Evolutionary conservation across 108 stramenopile species (phyloP), one percentile per base, ranked within the genome.

Genomic region (Fragilaria radians): DNA sequence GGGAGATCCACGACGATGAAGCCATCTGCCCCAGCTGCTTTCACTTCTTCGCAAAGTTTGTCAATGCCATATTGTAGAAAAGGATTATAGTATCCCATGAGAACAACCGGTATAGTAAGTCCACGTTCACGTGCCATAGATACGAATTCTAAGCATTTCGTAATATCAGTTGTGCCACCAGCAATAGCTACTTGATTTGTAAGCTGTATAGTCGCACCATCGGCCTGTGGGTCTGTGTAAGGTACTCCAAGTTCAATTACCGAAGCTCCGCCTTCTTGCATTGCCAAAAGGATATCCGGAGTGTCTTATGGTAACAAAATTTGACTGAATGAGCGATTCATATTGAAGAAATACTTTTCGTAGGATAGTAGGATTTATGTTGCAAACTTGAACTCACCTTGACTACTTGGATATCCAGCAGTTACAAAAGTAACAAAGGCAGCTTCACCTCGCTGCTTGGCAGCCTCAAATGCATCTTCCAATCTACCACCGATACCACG

Each of bases 81-180:
- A 24, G 97, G 96, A 66, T 99, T 99, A 78, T 83, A 91, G 82
- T 99, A 99, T 48, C 96, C 97, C 98, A 99, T 99, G 45, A 99
- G 85, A 28, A 99, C 86, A 46, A 99, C 94, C 45, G 98, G 98
- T 36, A 96, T 83, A 34, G 94, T 97, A 50, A 99, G 84, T 30
- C 98, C 98, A 76, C 70, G 66, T 18, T 71, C 73, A 14, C 98
- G 87, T 18, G 96, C 93, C 54, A 69, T 60, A 59, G 80, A 77
- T 54, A 97, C 92, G 76, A 93, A 88, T 19, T 63, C 86, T 54
- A 99, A 79, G 67, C 93, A 95, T 31, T 91, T 63, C 21, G 48
- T 28, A 47, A 99, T 82, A 25, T 77, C 74, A 32, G 90, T 83
- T 3, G 89, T 90, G 28, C 96, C 96, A 49, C 81, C 81, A 54